phyloP scores from a whole-genome alignment of 2,329 filamentous ascomycete species.

The Albifimbria verrucaria region DNA sequence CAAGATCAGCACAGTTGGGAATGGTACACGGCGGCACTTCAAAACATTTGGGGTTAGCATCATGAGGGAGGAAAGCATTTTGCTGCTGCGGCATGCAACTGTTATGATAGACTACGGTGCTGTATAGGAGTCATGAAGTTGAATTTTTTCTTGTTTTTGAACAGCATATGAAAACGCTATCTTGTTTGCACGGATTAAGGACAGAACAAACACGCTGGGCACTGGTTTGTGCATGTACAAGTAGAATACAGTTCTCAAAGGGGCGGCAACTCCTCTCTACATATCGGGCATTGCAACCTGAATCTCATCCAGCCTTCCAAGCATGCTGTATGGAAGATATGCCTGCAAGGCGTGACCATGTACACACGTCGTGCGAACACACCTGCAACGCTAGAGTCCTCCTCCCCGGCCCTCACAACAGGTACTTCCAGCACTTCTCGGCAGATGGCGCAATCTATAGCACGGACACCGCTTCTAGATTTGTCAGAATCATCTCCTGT shows the following conservation, averaged over 20 bases:
- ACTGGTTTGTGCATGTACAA: no score
- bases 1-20: no score
- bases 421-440: slow-evolving; percentile 89
- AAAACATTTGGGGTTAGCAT: no score
- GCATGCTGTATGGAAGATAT: slow-evolving; percentile 91
- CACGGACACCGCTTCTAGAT: slow-evolving; percentile 34
- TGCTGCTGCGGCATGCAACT: no score
- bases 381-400: slow-evolving; percentile 55
- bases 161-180: no score
- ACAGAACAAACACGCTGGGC: no score
- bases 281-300: slow-evolving; percentile 90
- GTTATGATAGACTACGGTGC: no score
- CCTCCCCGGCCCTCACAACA: slow-evolving; percentile 61
- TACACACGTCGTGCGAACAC: slow-evolving; percentile 79
- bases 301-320: slow-evolving; percentile 96
- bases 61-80: no score
- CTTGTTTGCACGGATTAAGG: no score
- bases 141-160: no score
- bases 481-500: slow-evolving; percentile 31
- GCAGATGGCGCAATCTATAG: slow-evolving; percentile 92
- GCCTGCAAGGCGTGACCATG: slow-evolving; percentile 96
- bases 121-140: no score
- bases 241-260: slow-evolving; percentile 46
- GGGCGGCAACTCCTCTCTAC: slow-evolving; percentile 83
- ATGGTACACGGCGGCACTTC: no score